Conservation (phyloP, 306 rosid genomes). For the Rosa multiflora region DNA sequence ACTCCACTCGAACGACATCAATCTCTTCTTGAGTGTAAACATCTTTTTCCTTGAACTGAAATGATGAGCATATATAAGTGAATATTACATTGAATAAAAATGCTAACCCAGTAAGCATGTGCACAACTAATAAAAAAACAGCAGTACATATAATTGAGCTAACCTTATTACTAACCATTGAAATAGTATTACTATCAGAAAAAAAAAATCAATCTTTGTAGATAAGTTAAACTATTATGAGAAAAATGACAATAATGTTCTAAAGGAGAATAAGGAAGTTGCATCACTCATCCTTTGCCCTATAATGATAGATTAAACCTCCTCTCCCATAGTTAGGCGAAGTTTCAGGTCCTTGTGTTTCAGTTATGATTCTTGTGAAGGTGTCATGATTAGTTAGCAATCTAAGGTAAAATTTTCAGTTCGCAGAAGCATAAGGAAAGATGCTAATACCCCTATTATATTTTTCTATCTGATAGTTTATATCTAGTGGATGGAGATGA, state of each 20-base stretch:
- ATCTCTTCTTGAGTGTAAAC: too few relatives aligned
- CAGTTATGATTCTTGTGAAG: not conserved
- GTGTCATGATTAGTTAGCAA: not conserved
- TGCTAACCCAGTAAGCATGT: too few relatives aligned
- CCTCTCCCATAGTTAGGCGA: not conserved
- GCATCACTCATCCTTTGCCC: not conserved
- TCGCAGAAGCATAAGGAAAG: not conserved
- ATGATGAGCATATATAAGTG: too few relatives aligned
- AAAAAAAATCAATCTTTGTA: not conserved
- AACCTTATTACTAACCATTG: too few relatives aligned
- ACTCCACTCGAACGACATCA: too few relatives aligned
- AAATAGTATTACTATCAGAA: too few relatives aligned
- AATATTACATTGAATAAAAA: too few relatives aligned
- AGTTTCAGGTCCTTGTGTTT: not conserved
- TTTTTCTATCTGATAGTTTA: not conserved
- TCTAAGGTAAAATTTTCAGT: not conserved
- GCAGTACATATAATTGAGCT: too few relatives aligned
- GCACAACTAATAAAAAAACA: too few relatives aligned
- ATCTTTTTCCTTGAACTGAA: too few relatives aligned
- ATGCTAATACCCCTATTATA: not conserved
- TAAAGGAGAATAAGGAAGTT: not conserved
- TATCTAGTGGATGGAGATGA: constrained; percentile 6
- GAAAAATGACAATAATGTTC: not conserved
- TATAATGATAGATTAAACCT: not conserved
- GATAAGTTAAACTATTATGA: constrained; percentile 13